Evolutionary conservation across 345 rosid genomes (phyloP), one percentile per base, ranked within the genome.

Genomic region (Aquilaria yunnanensis): DNA sequence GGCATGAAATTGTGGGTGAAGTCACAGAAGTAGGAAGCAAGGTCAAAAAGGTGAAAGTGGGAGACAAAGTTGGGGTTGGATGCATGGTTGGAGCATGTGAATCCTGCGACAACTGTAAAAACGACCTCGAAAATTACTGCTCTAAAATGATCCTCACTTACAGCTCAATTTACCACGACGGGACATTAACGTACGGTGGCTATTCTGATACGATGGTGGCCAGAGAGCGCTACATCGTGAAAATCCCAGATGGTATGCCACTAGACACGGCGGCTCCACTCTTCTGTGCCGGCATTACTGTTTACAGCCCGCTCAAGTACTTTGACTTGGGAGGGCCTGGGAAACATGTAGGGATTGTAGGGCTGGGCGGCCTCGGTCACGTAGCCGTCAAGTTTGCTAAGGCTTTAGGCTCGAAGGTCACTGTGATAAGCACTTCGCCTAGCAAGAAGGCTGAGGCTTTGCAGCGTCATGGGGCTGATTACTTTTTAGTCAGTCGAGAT

Each of bases 331-430:
- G 67, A 1, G 59, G 68, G 9, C 70, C 76, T 0, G 69, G 79
- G 1, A 74, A 67, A 67, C 76, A 59, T 47, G 54, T 79, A 3
- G 85, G 86, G 0, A 37, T 68, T 2, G 86, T 76, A 16, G 81
- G 83, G 48, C 64, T 76, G 0, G 78, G 83, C 2, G 83, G 86
- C 11, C 73, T 79, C 4, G 81, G 86, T 2, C 83, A 76, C 61
- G 34, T 76, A 1, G 83, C 81, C 0, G 79, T 82, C 14, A 78
- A 78, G 47, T 72, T 78, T 54, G 77, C 73, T 3, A 72, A 81
- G 49, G 86, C 86, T 0, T 62, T 74, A 57, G 73, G 80, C 12
- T 70, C 60, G 50, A 75, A 72, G 45, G 83, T 79, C 0, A 74
- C 81, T 2, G 76, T 81, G 9, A 76, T 78, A 16, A 76, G 81